Conservation (phyloP, 2,329 filamentous ascomycete species). For the Colletotrichum truncatum region DNA sequence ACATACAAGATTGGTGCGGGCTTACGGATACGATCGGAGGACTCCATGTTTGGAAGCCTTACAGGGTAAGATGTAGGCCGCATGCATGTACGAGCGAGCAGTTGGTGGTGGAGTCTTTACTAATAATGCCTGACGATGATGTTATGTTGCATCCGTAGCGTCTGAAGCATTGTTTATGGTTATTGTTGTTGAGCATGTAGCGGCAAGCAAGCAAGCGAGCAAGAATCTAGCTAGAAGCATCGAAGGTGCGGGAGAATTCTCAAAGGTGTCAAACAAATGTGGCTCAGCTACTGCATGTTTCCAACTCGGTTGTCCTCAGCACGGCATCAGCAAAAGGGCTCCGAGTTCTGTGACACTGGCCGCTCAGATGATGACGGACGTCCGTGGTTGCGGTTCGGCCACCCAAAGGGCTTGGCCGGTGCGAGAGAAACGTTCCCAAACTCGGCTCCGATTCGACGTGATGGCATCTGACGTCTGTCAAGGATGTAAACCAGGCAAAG, state of each 20-base stretch:
- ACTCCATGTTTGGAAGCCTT: not conserved
- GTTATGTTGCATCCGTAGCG: not conserved
- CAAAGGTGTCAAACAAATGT: not conserved
- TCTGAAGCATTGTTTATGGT: not conserved
- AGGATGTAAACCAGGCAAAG: no score
- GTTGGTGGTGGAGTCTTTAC: not conserved
- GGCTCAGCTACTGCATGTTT: not conserved
- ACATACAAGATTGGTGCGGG: not conserved
- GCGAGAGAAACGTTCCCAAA: no score
- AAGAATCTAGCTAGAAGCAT: not conserved
- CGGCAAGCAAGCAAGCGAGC: not conserved
- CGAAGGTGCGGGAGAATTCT: not conserved
- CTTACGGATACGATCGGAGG: not conserved
- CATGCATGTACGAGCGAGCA: not conserved
- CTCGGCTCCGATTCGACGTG: no score
- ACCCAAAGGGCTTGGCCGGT: conserved; percentile 6
- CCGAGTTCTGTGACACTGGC: not conserved
- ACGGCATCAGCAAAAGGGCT: not conserved
- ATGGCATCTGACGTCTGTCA: no score
- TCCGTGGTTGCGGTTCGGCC: conserved; percentile 9
- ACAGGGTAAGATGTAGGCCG: no score
- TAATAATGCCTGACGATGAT: not conserved
- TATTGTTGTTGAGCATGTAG: not conserved
- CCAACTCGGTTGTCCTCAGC: not conserved
- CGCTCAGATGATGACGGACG: conserved; percentile 18